These are phyloP conservation scores for Agaricales sp. DNA, from an alignment of 1,284 basidiomycete species.

Conservation along the genomic window DNA sequence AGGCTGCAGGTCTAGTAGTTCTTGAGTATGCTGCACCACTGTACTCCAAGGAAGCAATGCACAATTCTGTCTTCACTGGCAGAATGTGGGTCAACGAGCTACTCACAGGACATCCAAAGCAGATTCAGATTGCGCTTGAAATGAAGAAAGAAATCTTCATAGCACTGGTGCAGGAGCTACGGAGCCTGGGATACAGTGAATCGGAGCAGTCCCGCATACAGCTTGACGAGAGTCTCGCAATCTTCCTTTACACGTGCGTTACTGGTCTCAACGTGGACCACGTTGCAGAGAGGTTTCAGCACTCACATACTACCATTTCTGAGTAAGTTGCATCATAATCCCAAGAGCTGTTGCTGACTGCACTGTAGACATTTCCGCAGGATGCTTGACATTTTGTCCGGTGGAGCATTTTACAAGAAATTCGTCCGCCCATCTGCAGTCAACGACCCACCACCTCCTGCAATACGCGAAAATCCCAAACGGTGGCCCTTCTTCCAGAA, in stretches of 20 bases:
- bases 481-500: slow-evolving; percentile 26
- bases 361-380: slow-evolving; percentile 16
- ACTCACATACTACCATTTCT: slow-evolving; percentile 19
- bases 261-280: slow-evolving; percentile 19
- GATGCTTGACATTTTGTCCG: slow-evolving; percentile 15
- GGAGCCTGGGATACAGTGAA: no score
- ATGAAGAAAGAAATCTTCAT: slow-evolving; percentile 4
- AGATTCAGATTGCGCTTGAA: neutral
- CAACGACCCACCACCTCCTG: slow-evolving; percentile 12
- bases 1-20: no score
- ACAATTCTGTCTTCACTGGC: slow-evolving; percentile 14
- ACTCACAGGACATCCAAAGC: slow-evolving; percentile 6
- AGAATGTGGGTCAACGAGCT: slow-evolving; percentile 14
- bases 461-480: slow-evolving; percentile 20
- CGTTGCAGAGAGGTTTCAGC: slow-evolving; percentile 22
- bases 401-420: slow-evolving; percentile 16
- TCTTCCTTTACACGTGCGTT: slow-evolving; percentile 22
- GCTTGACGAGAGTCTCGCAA: slow-evolving; percentile 19
- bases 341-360: neutral
- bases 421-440: slow-evolving; percentile 17
- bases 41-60: slow-evolving; percentile 7
- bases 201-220: neutral
- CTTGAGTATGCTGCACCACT: no score
- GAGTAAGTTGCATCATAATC: slow-evolving; percentile 13
- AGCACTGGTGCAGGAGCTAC: no score